Conservation (phyloP, 768 basidiomycete species). For the Suillus cothurnatus region DNA sequence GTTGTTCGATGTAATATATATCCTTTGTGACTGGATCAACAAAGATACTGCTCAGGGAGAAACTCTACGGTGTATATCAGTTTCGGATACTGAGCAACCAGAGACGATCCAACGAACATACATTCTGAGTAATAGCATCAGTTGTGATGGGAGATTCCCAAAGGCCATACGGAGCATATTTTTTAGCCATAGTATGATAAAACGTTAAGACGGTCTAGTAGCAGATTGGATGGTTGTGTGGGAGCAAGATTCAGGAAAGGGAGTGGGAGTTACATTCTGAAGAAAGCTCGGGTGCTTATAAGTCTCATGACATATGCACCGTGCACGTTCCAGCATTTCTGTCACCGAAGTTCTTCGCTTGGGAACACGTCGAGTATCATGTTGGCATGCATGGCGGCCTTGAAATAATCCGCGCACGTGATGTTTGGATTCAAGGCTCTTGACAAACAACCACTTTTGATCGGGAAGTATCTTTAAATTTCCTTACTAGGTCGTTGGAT, state of each 20-base stretch:
- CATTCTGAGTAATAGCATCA: slow-evolving; percentile 50
- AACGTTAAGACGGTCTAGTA: not conserved
- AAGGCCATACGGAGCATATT: slow-evolving; percentile 55
- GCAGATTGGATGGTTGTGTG: not conserved
- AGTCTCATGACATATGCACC: not conserved
- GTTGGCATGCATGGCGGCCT: not conserved
- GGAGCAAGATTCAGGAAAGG: not conserved
- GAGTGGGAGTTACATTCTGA: not conserved
- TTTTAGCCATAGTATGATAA: slow-evolving; percentile 15
- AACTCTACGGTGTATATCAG: slow-evolving; percentile 24
- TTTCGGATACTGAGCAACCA: not conserved
- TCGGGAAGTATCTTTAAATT: no score
- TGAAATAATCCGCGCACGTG: not conserved
- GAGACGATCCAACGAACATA: slow-evolving; percentile 26
- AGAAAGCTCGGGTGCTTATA: not conserved
- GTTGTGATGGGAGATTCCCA: slow-evolving; percentile 63
- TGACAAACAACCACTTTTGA: not conserved
- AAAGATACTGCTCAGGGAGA: slow-evolving; percentile 43
- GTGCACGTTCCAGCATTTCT: not conserved
- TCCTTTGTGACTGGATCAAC: slow-evolving; percentile 50
- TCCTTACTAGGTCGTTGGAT: no score
- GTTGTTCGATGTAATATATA: slow-evolving; percentile 59
- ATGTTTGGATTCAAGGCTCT: not conserved
- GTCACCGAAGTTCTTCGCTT: not conserved
- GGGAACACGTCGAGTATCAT: not conserved